phyloP scores from a whole-genome alignment of 805 yeast genomes.

The Wickerhamiella azyma region DNA sequence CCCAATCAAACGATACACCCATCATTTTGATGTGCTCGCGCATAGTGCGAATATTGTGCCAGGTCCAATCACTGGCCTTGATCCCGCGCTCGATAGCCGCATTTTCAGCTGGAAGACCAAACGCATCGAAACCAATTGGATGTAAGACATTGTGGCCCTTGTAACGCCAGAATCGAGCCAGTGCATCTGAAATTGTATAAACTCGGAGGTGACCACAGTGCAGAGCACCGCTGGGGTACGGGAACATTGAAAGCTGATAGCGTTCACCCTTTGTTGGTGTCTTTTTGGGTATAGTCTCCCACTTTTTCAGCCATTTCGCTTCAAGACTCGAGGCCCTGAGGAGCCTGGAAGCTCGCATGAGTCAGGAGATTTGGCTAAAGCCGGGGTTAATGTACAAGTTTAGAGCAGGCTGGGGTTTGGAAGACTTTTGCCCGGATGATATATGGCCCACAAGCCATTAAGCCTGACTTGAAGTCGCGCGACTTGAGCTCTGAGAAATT shows the following conservation, averaged over 20 bases:
- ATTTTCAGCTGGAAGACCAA: slow-evolving; percentile 96
- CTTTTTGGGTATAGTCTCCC: slow-evolving; percentile 14
- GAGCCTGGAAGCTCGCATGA: not conserved
- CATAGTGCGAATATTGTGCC: slow-evolving; percentile 69
- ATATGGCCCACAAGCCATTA: too few relatives aligned
- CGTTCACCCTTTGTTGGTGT: slow-evolving; percentile 26
- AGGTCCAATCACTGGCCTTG: slow-evolving; percentile 77
- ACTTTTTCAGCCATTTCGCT: slow-evolving; percentile 22
- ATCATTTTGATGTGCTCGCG: slow-evolving; percentile 63
- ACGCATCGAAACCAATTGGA: slow-evolving; percentile 99
- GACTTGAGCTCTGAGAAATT: too few relatives aligned
- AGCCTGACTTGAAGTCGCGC: too few relatives aligned
- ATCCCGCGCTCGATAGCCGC: slow-evolving; percentile 84
- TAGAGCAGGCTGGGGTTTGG: too few relatives aligned
- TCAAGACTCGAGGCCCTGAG: not conserved
- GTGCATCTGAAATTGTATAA: slow-evolving; percentile 75
- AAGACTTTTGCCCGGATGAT: too few relatives aligned
- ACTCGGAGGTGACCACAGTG: slow-evolving; percentile 94
- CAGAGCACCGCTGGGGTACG: slow-evolving; percentile 86
- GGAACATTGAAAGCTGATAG: slow-evolving; percentile 79
- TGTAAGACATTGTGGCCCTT: slow-evolving; percentile 70
- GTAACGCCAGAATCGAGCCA: slow-evolving; percentile 65
- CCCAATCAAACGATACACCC: slow-evolving; percentile 90
- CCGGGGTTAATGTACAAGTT: too few relatives aligned
- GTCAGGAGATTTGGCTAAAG: not conserved